Base-by-base conservation (phyloP, 2,329 filamentous ascomycete genomes). In the Fusarium sp. region DNA sequence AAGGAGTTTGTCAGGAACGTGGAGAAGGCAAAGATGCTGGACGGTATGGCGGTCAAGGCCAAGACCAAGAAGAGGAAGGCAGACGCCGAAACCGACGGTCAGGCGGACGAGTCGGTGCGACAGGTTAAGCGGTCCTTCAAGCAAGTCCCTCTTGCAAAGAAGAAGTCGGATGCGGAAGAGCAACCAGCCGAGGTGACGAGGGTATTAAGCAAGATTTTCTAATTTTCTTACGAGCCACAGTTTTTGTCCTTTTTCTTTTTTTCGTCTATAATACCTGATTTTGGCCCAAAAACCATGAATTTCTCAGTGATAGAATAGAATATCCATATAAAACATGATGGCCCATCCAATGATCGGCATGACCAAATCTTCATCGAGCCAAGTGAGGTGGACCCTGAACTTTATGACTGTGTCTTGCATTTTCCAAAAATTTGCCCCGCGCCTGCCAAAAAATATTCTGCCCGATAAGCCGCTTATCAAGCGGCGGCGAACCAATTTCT, bases 1-100 rank as follows among this genome's bases (percentile, higher is more conserved):
- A 93, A 91, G 84, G 87, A 89, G 70, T 96, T 95, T 78, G 86
- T 94, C 62, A 84, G 88, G 72, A 94, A 95, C 77, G 86, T 96
- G 60, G 92, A 96, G 84, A 88, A 85, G 76, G 90, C 89, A 52
- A 95, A 94, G 87, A 91, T 93, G 85, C 78, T 93, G 70, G 89
- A 93, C 52, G 89, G 89, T 12, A 94, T 94, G 79, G 88, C 90
- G 76, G 84, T 89, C 77, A 84, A 82, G 72, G 84, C 84, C 54
- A 83, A 76, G 77, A 78, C 71, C 65, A 80, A 79, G 75, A 82
- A 81, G 79, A 79, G 66, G 75, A 77, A 62, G 79, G 74, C 71
- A 13, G 77, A 68, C 7, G 71, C 64, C 6, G 77, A 68, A 6
- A 72, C 65, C 4, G 74, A 69, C 10, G 72, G 65, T n/a, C 74